Percentiles rank a stretch among this genome's conserved stretches.
These are phyloP conservation scores for Vanrija sp. DNA, from an alignment of 1,284 basidiomycete genomes.

Conservation along the genomic window DNA sequence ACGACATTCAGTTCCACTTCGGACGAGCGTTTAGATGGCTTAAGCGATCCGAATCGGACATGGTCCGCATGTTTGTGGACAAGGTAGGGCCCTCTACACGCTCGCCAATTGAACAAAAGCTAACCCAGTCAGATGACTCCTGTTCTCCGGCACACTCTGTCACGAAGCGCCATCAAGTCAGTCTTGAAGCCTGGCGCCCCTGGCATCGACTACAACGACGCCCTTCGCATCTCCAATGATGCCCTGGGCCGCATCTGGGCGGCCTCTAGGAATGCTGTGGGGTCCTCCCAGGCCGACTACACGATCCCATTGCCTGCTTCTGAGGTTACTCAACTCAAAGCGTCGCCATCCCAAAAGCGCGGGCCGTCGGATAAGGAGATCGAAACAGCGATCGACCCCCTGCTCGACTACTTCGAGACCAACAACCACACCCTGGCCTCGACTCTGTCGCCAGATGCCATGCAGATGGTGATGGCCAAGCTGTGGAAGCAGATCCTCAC, in stretches of 20 bases:
- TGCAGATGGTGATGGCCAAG: conserved; percentile 87
- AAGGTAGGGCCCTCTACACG: conserved; percentile 70
- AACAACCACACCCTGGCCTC: conserved; percentile 90
- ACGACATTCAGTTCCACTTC: conserved; percentile 97
- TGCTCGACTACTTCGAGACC: conserved; percentile 96
- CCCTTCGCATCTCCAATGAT: conserved; percentile 51
- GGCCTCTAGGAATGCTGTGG: conserved; percentile 70
- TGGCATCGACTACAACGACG: conserved; percentile 67
- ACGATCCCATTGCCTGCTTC: conserved; percentile 68
- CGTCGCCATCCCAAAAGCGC: conserved; percentile 48
- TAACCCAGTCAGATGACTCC: conserved; percentile 72
- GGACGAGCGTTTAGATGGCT: conserved; percentile 90
- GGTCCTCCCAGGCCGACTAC: conserved; percentile 57
- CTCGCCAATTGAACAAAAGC: background rate
- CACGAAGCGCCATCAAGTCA: conserved; percentile 68
- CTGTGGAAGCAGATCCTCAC: conserved; percentile 95
- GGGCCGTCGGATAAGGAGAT: conserved; percentile 88
- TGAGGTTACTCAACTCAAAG: conserved; percentile 47
- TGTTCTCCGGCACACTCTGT: conserved; percentile 85
- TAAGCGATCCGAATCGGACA: conserved; percentile 90
- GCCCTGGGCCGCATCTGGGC: conserved; percentile 64
- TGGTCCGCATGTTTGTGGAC: conserved; percentile 95
- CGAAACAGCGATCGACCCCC: conserved; percentile 82
- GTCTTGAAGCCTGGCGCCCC: conserved; percentile 59
- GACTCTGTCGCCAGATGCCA: conserved; percentile 74